phyloP scores from a whole-genome alignment of 805 yeast genomes.

The Metschnikowia chrysomelidarum region DNA sequence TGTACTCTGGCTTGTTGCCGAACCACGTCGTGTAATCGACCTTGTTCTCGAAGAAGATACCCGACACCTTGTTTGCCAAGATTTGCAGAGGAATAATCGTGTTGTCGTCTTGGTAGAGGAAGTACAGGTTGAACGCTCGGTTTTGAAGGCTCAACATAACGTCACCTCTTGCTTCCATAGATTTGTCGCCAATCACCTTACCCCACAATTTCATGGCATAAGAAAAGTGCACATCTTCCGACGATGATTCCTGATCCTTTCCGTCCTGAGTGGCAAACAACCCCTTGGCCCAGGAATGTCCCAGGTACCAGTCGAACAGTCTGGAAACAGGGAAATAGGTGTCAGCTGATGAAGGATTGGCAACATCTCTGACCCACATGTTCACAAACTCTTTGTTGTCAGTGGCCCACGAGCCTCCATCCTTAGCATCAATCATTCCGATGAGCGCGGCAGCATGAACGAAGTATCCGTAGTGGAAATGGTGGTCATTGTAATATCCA shows the following conservation, averaged over 20 bases:
- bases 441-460: slow-evolving; percentile 80
- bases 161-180: slow-evolving; percentile 54
- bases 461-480: slow-evolving; percentile 83
- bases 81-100: slow-evolving; percentile 49
- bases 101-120: slow-evolving; percentile 44
- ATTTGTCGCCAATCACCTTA: slow-evolving; percentile 47
- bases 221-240: slow-evolving; percentile 69
- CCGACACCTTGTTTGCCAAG: slow-evolving; percentile 59
- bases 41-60: slow-evolving; percentile 71
- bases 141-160: slow-evolving; percentile 57
- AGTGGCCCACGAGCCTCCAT: slow-evolving; percentile 53
- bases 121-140: slow-evolving; percentile 54
- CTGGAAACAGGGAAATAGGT: slow-evolving; percentile 61
- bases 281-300: slow-evolving; percentile 79
- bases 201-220: slow-evolving; percentile 76
- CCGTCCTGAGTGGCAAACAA: slow-evolving; percentile 62
- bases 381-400: slow-evolving; percentile 57
- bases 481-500: slow-evolving; percentile 81
- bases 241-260: slow-evolving; percentile 66
- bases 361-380: slow-evolving; percentile 61
- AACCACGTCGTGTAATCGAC: slow-evolving; percentile 72
- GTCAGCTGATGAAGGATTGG: slow-evolving; percentile 56
- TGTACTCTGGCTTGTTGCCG: slow-evolving; percentile 58
- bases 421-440: slow-evolving; percentile 63
- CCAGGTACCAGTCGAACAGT: slow-evolving; percentile 67